A percentile compares a stretch with the other conserved stretches of the same genome.
phyloP scores from a whole-genome alignment of 257 asterid species.

The Solanum tarapatanum region DNA sequence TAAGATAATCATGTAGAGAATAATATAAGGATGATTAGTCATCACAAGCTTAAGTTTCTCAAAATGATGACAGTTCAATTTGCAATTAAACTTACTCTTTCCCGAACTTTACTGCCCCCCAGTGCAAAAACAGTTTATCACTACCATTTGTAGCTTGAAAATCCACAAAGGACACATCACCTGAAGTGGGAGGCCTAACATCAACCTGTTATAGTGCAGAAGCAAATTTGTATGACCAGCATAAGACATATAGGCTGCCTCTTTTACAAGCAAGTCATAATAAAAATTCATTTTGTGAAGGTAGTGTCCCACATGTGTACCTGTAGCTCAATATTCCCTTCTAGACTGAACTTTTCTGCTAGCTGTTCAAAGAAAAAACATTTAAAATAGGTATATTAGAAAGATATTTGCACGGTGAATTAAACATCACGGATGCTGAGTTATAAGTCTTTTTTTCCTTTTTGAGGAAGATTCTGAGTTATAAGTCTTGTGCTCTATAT shows the following conservation, averaged over 20 bases:
- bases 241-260: not conserved
- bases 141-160: constrained; percentile 40
- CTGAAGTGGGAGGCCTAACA: constrained; percentile 48
- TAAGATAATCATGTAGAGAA: constrained; percentile 9
- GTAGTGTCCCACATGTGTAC: constrained; percentile 21
- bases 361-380: constrained; percentile 27
- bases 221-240: not conserved
- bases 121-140: constrained; percentile 60
- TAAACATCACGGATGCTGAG: not conserved
- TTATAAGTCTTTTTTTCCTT: not conserved
- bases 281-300: not conserved
- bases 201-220: constrained; percentile 56
- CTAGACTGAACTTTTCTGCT: constrained; percentile 67
- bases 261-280: not conserved
- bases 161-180: constrained; percentile 38
- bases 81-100: constrained; percentile 39
- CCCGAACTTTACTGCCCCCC: constrained; percentile 66
- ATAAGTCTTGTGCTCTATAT: not conserved
- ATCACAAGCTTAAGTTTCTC: not conserved
- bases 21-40: not conserved
- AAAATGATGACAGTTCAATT: constrained; percentile 1
- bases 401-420: not conserved
- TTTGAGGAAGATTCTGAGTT: not conserved
- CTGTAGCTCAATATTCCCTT: constrained; percentile 68
- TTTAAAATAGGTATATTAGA: not conserved